phyloP scores from a whole-genome alignment of 768 basidiomycete genomes.

The Xerocomus spinulosus region DNA sequence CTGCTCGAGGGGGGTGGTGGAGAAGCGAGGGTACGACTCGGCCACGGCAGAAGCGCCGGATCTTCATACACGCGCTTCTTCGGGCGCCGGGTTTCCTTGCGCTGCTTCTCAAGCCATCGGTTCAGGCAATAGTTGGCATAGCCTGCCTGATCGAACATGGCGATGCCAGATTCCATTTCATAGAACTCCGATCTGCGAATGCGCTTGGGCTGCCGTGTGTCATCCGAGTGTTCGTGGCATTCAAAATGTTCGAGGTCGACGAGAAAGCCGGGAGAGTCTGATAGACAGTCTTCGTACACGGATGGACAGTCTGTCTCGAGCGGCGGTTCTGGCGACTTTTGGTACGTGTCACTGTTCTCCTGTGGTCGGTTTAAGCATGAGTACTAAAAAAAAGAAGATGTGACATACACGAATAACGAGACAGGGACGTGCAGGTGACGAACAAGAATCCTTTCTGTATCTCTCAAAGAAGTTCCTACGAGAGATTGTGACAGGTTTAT shows the following conservation, averaged over 20 bases:
- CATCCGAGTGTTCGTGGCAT: conserved; percentile 6
- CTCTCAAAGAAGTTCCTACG: conserved; percentile 16
- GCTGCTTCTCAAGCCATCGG: conserved; percentile 27
- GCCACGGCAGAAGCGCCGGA: conserved; percentile 16
- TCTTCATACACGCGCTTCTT: conserved; percentile 21
- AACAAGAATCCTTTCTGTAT: conserved; percentile 6
- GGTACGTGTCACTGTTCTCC: conserved; percentile 6
- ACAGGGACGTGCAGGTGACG: conserved; percentile 26
- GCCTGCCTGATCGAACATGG: conserved; percentile 23
- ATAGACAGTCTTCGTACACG: conserved; percentile 29
- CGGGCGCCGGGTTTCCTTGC: conserved; percentile 13
- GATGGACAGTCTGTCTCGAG: conserved; percentile 17
- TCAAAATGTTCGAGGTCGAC: conserved; percentile 19
- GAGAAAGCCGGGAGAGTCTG: conserved; percentile 15
- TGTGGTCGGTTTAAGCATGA: conserved; percentile 8
- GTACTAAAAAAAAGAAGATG: not conserved
- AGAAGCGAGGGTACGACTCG: conserved; percentile 16
- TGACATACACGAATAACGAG: conserved; percentile 24
- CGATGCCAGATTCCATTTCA: conserved; percentile 25
- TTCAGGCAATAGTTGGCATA: conserved; percentile 26
- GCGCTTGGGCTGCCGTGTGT: conserved; percentile 2
- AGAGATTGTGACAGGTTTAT: conserved; percentile 23
- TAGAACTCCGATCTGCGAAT: conserved; percentile 25
- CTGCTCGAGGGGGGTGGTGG: not conserved
- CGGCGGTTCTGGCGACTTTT: not conserved